Evolutionary conservation across 208 protist species (phyloP), one percentile per base, ranked within the genome.

Genomic region (Trypanosoma rangeli): DNA sequence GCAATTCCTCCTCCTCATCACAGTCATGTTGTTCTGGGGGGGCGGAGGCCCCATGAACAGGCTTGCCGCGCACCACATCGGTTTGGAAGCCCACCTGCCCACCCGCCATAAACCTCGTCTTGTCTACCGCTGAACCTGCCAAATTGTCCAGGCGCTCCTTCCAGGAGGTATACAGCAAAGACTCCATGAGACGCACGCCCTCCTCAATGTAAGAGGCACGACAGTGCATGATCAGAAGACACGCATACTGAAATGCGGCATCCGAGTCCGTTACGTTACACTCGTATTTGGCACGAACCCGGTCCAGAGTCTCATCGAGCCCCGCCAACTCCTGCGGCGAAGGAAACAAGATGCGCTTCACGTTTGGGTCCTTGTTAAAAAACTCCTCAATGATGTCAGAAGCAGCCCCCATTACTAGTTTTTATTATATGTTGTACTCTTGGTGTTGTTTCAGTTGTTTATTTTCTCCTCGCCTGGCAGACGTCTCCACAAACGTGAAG

Each of bases 161-260:
- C 86, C 86, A 90, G 22, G 73, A 69, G 28, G 72, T 63, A 56
- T 78, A 84, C 35, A 89, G 66, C 16, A 94, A 59, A 12, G 73
- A 80, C 66, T 92, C 81, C 84, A 95, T 89, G 50, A 95, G 49
- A 44, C 74, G 69, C 28, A 93, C 60, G 54, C 90, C 90, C 68
- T 91, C 85, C 55, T 83, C 61, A 35, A 95, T 69, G 52, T 79
- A 80, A 9, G 65, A 78, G 35, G 37, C 52, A 29, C 81, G 64
- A 9, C 78, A 77, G 70, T 95, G 90, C 56, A 80, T 89, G 18
- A 95, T 83, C 29, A 90, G 75, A 29, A 85, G 74, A 50, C 74
- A 77, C 7, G 82, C 85, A 13, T 92, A 79, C 56, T 89, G 77
- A 75, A 88, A 92, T 12, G 78, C 63, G 0, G 85, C 68, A 50